phyloP scores from a whole-genome alignment of 1,139 yeast species.

The Magnusiomyces ingens region DNA sequence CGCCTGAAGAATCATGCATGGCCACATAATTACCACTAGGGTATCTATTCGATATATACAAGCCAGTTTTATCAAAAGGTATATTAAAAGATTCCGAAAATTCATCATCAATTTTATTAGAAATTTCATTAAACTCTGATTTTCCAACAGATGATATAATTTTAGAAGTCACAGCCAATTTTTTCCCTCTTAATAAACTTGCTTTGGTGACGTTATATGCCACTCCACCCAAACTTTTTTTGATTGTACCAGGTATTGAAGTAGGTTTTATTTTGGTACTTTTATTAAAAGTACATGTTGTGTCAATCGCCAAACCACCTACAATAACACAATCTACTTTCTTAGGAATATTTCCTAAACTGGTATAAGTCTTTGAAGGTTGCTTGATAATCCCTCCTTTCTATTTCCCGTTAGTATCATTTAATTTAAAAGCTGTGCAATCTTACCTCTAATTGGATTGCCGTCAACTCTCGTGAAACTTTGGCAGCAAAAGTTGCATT shows the following conservation, averaged over 20 bases:
- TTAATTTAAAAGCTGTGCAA: constrained; percentile 2
- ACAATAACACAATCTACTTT: constrained; percentile 39
- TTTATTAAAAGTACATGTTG: constrained; percentile 39
- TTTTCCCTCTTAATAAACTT: constrained; percentile 25
- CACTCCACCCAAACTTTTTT: constrained; percentile 71
- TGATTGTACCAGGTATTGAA: constrained; percentile 63
- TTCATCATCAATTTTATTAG: background rate
- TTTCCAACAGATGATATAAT: constrained; percentile 57
- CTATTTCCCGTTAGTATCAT: background rate
- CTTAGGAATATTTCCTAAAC: too few species aligned
- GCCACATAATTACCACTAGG: constrained; percentile 69
- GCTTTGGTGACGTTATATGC: constrained; percentile 73
- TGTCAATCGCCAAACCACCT: constrained; percentile 75
- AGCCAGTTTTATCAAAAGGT: constrained; percentile 39
- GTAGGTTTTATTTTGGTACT: constrained; percentile 41
- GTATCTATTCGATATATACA: constrained; percentile 28
- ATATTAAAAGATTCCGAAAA: constrained; percentile 34
- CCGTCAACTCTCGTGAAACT: constrained; percentile 52
- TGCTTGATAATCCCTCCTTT: background rate
- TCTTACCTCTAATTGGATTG: background rate
- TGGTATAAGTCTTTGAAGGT: too few species aligned
- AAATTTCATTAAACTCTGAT: constrained; percentile 47
- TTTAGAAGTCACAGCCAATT: constrained; percentile 31
- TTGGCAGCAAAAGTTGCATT: constrained; percentile 64
- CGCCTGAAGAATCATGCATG: constrained; percentile 56